Evolutionary conservation across 1,284 basidiomycete species (phyloP).

Genomic region (Entoloma clypeatum): DNA sequence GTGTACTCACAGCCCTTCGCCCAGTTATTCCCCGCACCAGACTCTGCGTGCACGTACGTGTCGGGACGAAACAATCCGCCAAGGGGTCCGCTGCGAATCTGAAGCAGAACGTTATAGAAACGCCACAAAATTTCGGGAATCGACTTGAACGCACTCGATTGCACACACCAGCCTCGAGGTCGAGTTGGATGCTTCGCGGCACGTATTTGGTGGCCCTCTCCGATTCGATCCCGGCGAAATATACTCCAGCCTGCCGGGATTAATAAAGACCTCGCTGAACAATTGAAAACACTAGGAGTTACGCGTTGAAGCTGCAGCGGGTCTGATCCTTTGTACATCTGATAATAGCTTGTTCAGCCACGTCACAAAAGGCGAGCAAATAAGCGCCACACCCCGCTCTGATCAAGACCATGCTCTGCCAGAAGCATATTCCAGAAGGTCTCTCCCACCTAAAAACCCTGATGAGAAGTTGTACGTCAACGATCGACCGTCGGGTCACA

Average conservation of each 20-base stretch:
- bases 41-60: constrained; percentile 72
- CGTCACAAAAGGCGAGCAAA: constrained; percentile 10
- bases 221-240: constrained; percentile 62
- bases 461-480: constrained; percentile 17
- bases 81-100: constrained; percentile 67
- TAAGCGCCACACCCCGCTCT: constrained; percentile 52
- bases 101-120: constrained; percentile 1
- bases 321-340: constrained; percentile 42
- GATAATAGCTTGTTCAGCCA: constrained; percentile 7
- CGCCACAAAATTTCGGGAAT: constrained; percentile 2
- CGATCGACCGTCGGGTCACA: constrained; percentile 20
- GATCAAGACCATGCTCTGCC: constrained; percentile 76
- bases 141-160: constrained; percentile 55
- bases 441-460: constrained; percentile 71
- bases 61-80: constrained; percentile 85
- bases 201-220: constrained; percentile 67
- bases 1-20: constrained; percentile 77
- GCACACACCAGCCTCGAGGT: constrained; percentile 89
- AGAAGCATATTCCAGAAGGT: constrained; percentile 76
- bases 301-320: constrained; percentile 42
- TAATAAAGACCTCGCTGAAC: background rate
- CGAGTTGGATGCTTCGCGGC: constrained; percentile 90
- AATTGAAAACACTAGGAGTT: constrained; percentile 7
- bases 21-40: constrained; percentile 92
- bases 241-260: constrained; percentile 57